Conservation (phyloP, 2,329 filamentous ascomycete genomes). For the Colletotrichum salicis region DNA sequence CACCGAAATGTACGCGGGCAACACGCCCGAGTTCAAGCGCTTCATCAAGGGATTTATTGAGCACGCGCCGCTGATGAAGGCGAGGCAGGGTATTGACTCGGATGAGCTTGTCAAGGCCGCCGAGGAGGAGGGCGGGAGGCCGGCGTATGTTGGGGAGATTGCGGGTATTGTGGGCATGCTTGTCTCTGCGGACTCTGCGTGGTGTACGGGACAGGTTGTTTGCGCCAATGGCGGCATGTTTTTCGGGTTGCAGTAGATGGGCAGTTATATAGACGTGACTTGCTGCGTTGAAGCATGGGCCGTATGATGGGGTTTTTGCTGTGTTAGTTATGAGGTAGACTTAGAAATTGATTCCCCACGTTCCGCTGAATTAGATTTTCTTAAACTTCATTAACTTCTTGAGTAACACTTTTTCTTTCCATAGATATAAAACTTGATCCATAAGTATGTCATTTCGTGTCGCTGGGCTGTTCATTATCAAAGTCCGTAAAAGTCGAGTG, state of each 20-base stretch:
- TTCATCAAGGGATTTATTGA: constrained; percentile 56
- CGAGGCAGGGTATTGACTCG: constrained; percentile 70
- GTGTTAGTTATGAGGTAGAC: constrained; percentile 9
- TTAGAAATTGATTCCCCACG: constrained; percentile 20
- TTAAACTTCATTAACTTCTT: background rate
- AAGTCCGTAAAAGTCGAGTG: background rate
- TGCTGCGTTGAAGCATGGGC: background rate
- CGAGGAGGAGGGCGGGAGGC: constrained; percentile 65
- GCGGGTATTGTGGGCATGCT: constrained; percentile 82
- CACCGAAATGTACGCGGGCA: constrained; percentile 61
- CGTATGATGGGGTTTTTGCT: background rate
- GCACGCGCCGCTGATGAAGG: constrained; percentile 70
- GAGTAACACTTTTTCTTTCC: background rate
- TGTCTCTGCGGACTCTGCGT: constrained; percentile 75
- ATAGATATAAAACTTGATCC: too few species aligned
- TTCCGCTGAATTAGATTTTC: background rate
- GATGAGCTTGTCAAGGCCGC: constrained; percentile 70
- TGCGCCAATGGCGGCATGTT: constrained; percentile 83
- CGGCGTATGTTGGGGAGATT: constrained; percentile 76
- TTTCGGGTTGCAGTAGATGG: constrained; percentile 43
- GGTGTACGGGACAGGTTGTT: constrained; percentile 83
- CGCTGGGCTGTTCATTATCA: background rate
- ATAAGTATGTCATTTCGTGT: background rate
- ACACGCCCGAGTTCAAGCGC: constrained; percentile 54
- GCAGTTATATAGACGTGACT: background rate